These are phyloP conservation scores for Fagus sylvatica DNA, from an alignment of 306 rosid species.

Conservation along the genomic window DNA sequence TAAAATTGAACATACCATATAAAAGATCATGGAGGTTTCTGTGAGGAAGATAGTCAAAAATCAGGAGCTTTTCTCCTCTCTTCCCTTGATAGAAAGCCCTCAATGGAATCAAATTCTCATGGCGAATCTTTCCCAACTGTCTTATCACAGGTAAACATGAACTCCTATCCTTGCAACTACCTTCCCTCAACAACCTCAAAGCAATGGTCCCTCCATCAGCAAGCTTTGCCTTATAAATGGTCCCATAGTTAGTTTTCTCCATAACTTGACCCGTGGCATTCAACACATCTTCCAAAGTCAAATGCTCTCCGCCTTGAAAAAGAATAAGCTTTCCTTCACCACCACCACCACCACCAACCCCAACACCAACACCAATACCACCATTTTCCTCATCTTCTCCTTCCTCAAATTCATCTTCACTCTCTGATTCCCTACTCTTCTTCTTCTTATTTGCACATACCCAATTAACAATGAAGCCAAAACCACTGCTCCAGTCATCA, in stretches of 20 bases:
- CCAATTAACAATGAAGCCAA: conserved; percentile 85
- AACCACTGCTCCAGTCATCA: conserved; percentile 89
- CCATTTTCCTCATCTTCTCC: conserved; percentile 65
- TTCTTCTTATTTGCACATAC: conserved; percentile 84
- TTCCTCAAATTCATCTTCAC: conserved; percentile 82
- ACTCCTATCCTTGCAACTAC: conserved; percentile 82
- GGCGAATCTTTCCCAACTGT: conserved; percentile 86
- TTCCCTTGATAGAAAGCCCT: conserved; percentile 96
- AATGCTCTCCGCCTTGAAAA: conserved; percentile 88
- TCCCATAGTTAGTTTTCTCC: conserved; percentile 97
- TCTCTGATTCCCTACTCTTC: conserved; percentile 54
- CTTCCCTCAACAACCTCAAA: conserved; percentile 88
- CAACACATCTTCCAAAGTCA: conserved; percentile 91
- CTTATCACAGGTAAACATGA: conserved; percentile 71
- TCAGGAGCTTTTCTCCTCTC: conserved; percentile 97
- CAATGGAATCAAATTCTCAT: conserved; percentile 92
- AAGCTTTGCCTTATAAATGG: conserved; percentile 95
- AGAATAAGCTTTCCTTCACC: conserved; percentile 93
- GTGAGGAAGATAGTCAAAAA: conserved; percentile 76
- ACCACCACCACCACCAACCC: conserved; percentile 28
- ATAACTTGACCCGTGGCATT: conserved; percentile 95
- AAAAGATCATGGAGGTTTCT: conserved; percentile 77
- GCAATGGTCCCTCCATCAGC: conserved; percentile 89
- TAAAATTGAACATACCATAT: conserved; percentile 60
- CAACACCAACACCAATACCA: not conserved